phyloP scores from a whole-genome alignment of 495 filamentous ascomycete species.

The Penicillium ucsense region DNA sequence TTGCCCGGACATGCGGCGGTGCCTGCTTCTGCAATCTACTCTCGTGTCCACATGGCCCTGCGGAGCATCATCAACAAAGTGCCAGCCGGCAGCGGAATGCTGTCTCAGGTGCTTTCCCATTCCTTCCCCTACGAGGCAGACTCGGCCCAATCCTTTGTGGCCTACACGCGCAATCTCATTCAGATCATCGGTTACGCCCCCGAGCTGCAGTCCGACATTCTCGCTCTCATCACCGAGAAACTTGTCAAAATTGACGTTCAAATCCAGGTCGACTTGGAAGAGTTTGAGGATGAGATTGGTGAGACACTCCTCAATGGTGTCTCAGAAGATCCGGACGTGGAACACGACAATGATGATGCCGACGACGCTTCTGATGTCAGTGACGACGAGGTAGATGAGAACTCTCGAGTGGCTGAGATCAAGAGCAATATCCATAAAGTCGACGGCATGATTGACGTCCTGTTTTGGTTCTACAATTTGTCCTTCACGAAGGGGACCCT shows the following conservation, averaged over 20 bases:
- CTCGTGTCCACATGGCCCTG: conserved; percentile 63
- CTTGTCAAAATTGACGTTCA: conserved; percentile 90
- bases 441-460: conserved; percentile 79
- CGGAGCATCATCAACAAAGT: conserved; percentile 68
- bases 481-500: conserved; percentile 47
- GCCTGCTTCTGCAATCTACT: conserved; percentile 46
- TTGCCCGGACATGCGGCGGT: conserved; percentile 53
- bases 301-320: conserved; percentile 38
- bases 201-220: conserved; percentile 71
- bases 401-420: conserved; percentile 46
- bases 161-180: conserved; percentile 72
- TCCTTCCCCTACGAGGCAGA: conserved; percentile 72
- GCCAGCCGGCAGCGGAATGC: conserved; percentile 61
- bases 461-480: conserved; percentile 74
- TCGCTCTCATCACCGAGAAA: conserved; percentile 70
- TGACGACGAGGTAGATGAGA: conserved; percentile 40
- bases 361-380: conserved; percentile 45
- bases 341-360: conserved; percentile 51
- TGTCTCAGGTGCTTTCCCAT: conserved; percentile 51
- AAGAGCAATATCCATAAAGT: conserved; percentile 81
- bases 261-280: conserved; percentile 86
- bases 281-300: conserved; percentile 62
- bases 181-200: conserved; percentile 64
- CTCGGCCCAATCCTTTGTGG: conserved; percentile 57
- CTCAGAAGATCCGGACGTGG: conserved; percentile 32